These are phyloP conservation scores for Paspalum notatum DNA, from an alignment of 176 grass and related monocot species.

Conservation along the genomic window DNA sequence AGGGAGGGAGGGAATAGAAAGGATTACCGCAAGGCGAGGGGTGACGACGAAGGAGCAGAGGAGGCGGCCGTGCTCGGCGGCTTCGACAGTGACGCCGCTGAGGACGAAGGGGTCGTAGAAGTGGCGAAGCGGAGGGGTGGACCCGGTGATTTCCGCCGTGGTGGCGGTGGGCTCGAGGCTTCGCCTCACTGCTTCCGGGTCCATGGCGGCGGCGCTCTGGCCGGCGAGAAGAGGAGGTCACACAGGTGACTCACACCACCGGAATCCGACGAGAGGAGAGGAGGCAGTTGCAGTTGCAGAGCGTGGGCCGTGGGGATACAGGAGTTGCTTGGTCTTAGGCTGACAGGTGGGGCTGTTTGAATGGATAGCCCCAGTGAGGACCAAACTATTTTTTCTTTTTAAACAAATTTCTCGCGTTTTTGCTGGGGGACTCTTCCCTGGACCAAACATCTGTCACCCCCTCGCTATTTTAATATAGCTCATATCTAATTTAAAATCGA, in stretches of 20 bases:
- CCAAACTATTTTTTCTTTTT: neutral
- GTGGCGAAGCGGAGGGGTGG: slow-evolving; percentile 11
- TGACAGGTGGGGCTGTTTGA: neutral
- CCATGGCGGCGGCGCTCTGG: slow-evolving; percentile 44
- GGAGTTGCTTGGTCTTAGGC: neutral
- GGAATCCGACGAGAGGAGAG: slow-evolving; percentile 6
- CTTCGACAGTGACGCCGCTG: slow-evolving; percentile 55
- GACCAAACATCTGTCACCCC: too few relatives aligned
- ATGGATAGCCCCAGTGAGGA: neutral
- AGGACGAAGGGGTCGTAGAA: slow-evolving; percentile 64
- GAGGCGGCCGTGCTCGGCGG: slow-evolving; percentile 62
- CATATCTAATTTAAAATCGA: too few relatives aligned
- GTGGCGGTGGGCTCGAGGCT: slow-evolving; percentile 47
- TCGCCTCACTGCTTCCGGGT: slow-evolving; percentile 55
- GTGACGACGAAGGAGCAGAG: slow-evolving; percentile 76
- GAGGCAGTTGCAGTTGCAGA: too few relatives aligned
- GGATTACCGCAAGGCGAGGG: slow-evolving; percentile 58
- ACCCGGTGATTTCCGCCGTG: slow-evolving; percentile 14
- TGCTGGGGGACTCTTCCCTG: too few relatives aligned
- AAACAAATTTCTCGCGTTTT: neutral
- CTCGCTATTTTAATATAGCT: too few relatives aligned
- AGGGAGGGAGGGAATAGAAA: neutral
- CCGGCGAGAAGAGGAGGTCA: slow-evolving; percentile 12
- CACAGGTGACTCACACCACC: too few relatives aligned
- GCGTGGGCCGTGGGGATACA: neutral